A percentile compares a stretch with the other conserved stretches of the same genome.
Conservation (phyloP, 306 rosid genomes). For the Phaseolus lunatus region DNA sequence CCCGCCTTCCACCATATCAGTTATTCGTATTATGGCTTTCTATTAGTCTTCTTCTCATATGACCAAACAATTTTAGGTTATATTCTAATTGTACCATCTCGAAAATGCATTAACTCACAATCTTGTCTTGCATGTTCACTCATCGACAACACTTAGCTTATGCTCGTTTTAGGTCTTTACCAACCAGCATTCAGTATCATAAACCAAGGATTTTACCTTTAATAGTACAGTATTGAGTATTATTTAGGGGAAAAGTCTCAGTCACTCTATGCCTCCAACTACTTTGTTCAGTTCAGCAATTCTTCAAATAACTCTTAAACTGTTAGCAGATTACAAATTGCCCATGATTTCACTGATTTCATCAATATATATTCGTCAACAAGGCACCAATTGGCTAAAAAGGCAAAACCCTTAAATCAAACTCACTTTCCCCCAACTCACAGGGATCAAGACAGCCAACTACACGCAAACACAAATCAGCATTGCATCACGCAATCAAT, state of each 20-base stretch:
- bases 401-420: conserved; percentile 21
- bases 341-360: conserved; percentile 20
- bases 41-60: conserved; percentile 1
- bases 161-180: not conserved
- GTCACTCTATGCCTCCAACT: not conserved
- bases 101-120: not conserved
- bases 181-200: conserved; percentile 4
- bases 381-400: conserved; percentile 4
- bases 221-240: not conserved
- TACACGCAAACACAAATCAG: conserved; percentile 29
- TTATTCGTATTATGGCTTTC: not conserved
- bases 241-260: conserved; percentile 1
- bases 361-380: conserved; percentile 18
- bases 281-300: conserved; percentile 22
- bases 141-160: conserved; percentile 15
- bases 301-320: conserved; percentile 10
- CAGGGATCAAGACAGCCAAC: conserved; percentile 45
- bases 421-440: not conserved
- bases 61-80: not conserved
- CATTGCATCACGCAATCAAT: not conserved
- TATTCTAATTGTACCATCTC: not conserved
- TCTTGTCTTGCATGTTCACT: conserved; percentile 1
- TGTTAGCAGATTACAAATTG: not conserved
- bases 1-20: not conserved
- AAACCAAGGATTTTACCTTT: conserved; percentile 11